Conservation (phyloP, 495 filamentous ascomycete genomes). For the Penicillium silybi region DNA sequence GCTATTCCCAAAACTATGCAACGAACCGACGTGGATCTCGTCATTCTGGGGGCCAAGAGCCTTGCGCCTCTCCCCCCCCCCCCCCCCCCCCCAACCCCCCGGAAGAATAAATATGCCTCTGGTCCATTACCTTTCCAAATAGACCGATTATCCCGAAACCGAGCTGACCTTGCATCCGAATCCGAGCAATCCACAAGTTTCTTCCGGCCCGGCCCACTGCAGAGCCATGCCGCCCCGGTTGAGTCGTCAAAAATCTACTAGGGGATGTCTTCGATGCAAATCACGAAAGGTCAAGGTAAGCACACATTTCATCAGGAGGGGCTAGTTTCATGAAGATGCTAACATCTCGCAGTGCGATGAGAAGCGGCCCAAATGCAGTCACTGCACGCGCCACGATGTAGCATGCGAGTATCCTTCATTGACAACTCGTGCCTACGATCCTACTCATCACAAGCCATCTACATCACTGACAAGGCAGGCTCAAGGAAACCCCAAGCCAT, state of each 20-base stretch:
- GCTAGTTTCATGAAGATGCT: not conserved
- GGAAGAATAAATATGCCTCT: not conserved
- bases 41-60: constrained; percentile 6
- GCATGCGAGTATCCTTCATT: constrained; percentile 15
- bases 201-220: not conserved
- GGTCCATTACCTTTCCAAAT: not conserved
- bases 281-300: constrained; percentile 41
- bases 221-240: constrained; percentile 16
- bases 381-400: constrained; percentile 18
- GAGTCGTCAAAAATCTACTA: constrained; percentile 41
- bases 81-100: too few relatives aligned
- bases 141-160: constrained; percentile 1
- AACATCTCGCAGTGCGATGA: constrained; percentile 14
- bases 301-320: not conserved
- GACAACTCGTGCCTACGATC: constrained; percentile 13
- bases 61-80: constrained; percentile 4
- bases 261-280: constrained; percentile 46
- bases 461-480: not conserved
- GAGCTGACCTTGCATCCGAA: not conserved
- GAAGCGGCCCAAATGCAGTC: constrained; percentile 16
- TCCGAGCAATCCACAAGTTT: not conserved
- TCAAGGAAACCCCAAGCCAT: not conserved
- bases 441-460: not conserved
- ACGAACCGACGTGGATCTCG: constrained; percentile 11
- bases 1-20: constrained; percentile 14